Evolutionary conservation across 495 filamentous ascomycete genomes (phyloP).

Genomic region (Talaromyces thailandensis): DNA sequence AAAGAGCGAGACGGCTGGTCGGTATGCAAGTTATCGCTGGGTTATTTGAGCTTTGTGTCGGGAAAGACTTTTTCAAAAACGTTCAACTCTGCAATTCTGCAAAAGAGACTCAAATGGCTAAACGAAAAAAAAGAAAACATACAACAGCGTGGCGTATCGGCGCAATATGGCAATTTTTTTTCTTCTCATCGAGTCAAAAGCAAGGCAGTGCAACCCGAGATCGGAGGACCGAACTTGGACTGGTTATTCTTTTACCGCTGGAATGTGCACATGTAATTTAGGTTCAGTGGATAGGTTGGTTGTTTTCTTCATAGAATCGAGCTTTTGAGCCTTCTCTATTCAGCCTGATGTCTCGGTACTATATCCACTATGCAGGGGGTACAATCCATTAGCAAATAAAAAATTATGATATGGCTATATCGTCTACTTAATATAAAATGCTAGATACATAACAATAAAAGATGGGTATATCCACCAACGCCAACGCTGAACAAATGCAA

Average conservation of each 20-base stretch:
- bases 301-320: background rate
- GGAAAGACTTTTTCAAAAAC: background rate
- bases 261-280: background rate
- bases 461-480: slow-evolving; percentile 10
- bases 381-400: background rate
- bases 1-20: slow-evolving; percentile 54
- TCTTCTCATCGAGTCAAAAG: background rate
- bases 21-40: slow-evolving; percentile 57
- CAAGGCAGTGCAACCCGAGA: background rate
- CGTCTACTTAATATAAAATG: background rate
- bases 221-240: background rate
- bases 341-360: background rate
- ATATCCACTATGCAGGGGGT: background rate
- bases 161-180: background rate
- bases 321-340: background rate
- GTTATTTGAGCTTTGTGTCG: slow-evolving; percentile 33
- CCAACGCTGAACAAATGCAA: slow-evolving; percentile 11
- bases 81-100: background rate
- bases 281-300: background rate
- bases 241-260: background rate
- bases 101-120: background rate
- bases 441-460: background rate
- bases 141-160: background rate
- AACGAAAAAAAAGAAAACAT: background rate
- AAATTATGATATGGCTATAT: background rate